Conservation (phyloP, 768 basidiomycete genomes). For the Phaffia australis region DNA sequence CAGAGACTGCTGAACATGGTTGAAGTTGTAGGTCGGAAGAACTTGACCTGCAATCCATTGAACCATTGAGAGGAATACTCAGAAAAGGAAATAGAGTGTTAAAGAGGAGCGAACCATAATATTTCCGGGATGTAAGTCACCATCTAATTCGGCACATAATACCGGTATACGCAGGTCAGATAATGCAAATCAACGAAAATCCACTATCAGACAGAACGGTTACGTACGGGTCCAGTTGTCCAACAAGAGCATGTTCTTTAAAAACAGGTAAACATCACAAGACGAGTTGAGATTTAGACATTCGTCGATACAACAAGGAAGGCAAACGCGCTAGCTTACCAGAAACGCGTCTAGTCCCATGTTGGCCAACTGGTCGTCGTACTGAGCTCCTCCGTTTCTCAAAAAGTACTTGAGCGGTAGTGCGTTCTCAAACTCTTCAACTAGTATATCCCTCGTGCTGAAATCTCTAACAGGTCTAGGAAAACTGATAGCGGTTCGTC, state of each 20-base stretch:
- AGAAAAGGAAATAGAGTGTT: constrained; percentile 46
- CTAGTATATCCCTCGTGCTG: constrained; percentile 50
- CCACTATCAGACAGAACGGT: no score
- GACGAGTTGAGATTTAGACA: neutral
- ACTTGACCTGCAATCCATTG: constrained; percentile 75
- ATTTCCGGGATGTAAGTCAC: constrained; percentile 40
- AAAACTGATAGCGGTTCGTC: constrained; percentile 73
- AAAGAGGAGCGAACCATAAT: constrained; percentile 16
- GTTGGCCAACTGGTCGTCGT: constrained; percentile 76
- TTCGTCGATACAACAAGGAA: no score
- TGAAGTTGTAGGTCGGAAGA: constrained; percentile 64
- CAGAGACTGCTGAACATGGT: constrained; percentile 52
- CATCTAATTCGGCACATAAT: constrained; percentile 10
- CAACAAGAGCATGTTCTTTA: constrained; percentile 90
- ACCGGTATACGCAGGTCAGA: neutral
- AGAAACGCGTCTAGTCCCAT: constrained; percentile 90
- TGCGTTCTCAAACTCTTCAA: constrained; percentile 91
- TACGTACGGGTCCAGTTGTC: constrained; percentile 84
- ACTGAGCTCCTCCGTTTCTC: constrained; percentile 82
- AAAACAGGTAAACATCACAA: neutral
- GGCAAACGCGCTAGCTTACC: constrained; percentile 43
- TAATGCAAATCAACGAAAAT: neutral
- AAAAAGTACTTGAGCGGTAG: constrained; percentile 78
- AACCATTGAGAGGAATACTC: constrained; percentile 45
- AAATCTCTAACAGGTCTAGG: constrained; percentile 53